phyloP scores from a whole-genome alignment of 2,329 filamentous ascomycete genomes.

The Tolypocladium paradoxum region DNA sequence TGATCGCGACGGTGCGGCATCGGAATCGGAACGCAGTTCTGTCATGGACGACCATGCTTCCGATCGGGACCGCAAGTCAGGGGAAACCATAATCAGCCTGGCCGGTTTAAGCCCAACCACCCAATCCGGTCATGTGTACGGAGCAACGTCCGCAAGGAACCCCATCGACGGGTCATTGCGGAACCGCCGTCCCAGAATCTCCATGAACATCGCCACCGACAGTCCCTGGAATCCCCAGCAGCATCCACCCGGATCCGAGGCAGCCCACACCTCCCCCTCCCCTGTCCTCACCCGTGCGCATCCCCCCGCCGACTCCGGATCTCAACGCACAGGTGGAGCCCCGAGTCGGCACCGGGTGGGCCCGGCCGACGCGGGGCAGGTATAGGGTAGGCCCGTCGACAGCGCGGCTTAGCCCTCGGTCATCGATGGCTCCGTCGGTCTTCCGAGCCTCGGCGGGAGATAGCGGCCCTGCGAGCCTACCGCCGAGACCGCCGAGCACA shows the following conservation, averaged over 20 bases:
- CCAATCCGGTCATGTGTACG: background rate
- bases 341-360: background rate
- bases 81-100: background rate
- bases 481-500: slow-evolving; percentile 1
- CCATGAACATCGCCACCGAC: background rate
- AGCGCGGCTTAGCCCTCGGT: background rate
- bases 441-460: background rate
- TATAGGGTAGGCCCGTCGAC: background rate
- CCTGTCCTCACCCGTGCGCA: background rate
- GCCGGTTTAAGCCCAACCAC: background rate
- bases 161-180: background rate
- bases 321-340: background rate
- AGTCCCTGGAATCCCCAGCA: background rate
- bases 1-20: background rate
- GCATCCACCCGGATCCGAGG: background rate
- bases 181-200: background rate
- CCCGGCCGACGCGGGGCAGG: background rate
- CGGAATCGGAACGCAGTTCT: background rate
- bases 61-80: background rate
- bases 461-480: slow-evolving; percentile 3
- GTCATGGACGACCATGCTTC: background rate
- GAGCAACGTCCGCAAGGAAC: background rate
- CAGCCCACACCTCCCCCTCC: background rate
- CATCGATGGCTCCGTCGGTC: background rate
- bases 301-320: background rate